Evolutionary conservation across 192 early-diverging fungal species (phyloP).

Genomic region (Gaertneriomyces semiglobifer): DNA sequence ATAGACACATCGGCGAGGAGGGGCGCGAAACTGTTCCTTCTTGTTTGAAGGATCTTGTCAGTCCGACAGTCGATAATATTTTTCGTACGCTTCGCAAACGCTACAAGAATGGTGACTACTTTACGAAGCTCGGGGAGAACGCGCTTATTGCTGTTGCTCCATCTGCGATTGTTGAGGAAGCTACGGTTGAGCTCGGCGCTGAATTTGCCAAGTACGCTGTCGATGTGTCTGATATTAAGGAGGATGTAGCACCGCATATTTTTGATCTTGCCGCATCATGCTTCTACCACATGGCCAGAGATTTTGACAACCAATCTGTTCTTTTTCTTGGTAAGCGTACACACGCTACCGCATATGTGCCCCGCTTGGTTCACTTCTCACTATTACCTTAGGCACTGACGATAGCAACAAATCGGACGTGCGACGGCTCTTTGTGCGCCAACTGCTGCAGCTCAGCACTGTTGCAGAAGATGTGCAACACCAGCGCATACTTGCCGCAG

Average conservation of each 20-base stretch:
- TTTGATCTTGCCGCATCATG: conserved; percentile 29
- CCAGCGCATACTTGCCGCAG: conserved; percentile 23
- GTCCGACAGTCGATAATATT: conserved; percentile 24
- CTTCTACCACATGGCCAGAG: conserved; percentile 30
- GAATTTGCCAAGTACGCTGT: conserved; percentile 24
- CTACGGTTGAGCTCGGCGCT: conserved; percentile 19
- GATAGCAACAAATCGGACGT: conserved; percentile 25
- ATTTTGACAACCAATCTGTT: conserved; percentile 29
- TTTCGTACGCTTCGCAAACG: conserved; percentile 12
- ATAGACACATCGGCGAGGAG: no score
- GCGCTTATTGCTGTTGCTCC: conserved; percentile 21
- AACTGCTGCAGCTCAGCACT: conserved; percentile 19
- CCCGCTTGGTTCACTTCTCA: background rate
- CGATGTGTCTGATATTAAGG: conserved; percentile 14
- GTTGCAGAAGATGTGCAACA: conserved; percentile 13
- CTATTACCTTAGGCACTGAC: conserved; percentile 11
- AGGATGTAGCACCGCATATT: conserved; percentile 23
- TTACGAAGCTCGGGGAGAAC: conserved; percentile 28
- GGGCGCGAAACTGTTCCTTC: no score
- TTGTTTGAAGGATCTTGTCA: conserved; percentile 6
- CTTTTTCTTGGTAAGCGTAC: conserved; percentile 13
- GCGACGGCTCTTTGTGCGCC: conserved; percentile 24
- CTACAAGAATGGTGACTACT: conserved; percentile 17
- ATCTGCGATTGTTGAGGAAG: conserved; percentile 11
- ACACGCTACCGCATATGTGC: background rate